Evolutionary conservation across 257 asterid genomes (phyloP).

Genomic region (Gentiana macrophylla): DNA sequence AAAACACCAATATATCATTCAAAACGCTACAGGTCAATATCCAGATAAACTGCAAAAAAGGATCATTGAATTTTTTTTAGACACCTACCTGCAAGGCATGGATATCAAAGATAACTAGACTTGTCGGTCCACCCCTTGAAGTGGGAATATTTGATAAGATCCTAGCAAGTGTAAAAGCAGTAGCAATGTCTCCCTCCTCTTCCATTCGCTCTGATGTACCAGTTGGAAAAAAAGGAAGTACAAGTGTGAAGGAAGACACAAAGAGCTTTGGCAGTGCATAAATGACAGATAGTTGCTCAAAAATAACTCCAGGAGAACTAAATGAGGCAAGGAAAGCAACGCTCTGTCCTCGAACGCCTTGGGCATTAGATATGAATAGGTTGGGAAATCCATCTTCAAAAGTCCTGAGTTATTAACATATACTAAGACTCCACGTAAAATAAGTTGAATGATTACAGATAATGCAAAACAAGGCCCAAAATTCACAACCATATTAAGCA

Average conservation of each 20-base stretch:
- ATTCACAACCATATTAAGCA: no score
- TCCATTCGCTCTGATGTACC: conserved; percentile 99
- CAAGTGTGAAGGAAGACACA: conserved; percentile 90
- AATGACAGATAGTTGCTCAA: conserved; percentile 85
- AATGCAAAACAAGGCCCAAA: conserved; percentile 1
- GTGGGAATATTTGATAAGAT: conserved; percentile 87
- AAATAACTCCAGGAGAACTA: conserved; percentile 94
- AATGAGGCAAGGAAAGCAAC: conserved; percentile 98
- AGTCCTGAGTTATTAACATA: conserved; percentile 44
- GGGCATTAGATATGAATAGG: conserved; percentile 91
- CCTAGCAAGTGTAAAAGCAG: conserved; percentile 92
- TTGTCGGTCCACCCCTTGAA: conserved; percentile 91
- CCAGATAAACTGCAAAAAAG: not conserved
- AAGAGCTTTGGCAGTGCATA: conserved; percentile 88
- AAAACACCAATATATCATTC: no score
- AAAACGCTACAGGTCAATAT: conserved; percentile 1
- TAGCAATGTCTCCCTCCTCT: conserved; percentile 99
- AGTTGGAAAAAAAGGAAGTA: conserved; percentile 96
- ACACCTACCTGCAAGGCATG: conserved; percentile 88
- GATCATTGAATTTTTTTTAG: not conserved
- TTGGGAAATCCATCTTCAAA: conserved; percentile 98
- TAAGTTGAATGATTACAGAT: not conserved
- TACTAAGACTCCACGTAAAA: conserved; percentile 3
- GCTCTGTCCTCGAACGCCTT: conserved; percentile 89
- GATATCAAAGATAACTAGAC: conserved; percentile 84